Evolutionary conservation across 768 basidiomycete species (phyloP), one percentile per base, ranked within the genome.

Genomic region (Strobilomyces confusus): DNA sequence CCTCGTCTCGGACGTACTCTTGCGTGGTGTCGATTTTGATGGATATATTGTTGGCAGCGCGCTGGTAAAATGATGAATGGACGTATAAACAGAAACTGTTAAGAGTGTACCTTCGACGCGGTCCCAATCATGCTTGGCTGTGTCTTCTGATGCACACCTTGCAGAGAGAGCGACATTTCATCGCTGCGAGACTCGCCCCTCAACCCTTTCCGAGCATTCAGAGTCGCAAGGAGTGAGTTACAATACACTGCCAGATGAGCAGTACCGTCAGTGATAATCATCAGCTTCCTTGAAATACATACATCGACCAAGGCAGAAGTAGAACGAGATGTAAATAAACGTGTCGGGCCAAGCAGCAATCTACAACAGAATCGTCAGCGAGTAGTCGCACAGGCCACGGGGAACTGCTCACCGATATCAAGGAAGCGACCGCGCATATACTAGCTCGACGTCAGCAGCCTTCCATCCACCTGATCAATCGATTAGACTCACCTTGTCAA

Each of bases 11-110:
- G 43, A 73, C 68, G 22, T 73, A 76, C 54, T 84, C 83, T 44
- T 82, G 78, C 23, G 77, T 82, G 5, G 83, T 83, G 63, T 85
- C 82, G 48, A 85, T 83, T 66, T 82, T 83, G 70, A 86, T 84
- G 36, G 83, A 80, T 55, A 85, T 81, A 54, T 80, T 79, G 45
- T 79, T 76, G 33, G 76, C 74, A 54, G 40, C 1, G 2, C 59
- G 63, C 65, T 69, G 44, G 50, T 5, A 30, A 6, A 20, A 36
- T 5, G 14, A 37, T 60, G 45, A 51, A 33, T 44, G 14, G 9
- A 26, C 15, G 13, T 7, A 8, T 7, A 15, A 12, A 4, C 6
- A 7, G 22, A 23, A 25, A 20, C 25, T 19, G 7, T 17, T 9
- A 4, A 11, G 29, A 4, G 42, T 46, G 14, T 52, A 59, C 67